Percentiles rank a stretch among this genome's conserved stretches.
Evolutionary conservation across 306 rosid species (phyloP).

Genomic region (Vigna trinervia): DNA sequence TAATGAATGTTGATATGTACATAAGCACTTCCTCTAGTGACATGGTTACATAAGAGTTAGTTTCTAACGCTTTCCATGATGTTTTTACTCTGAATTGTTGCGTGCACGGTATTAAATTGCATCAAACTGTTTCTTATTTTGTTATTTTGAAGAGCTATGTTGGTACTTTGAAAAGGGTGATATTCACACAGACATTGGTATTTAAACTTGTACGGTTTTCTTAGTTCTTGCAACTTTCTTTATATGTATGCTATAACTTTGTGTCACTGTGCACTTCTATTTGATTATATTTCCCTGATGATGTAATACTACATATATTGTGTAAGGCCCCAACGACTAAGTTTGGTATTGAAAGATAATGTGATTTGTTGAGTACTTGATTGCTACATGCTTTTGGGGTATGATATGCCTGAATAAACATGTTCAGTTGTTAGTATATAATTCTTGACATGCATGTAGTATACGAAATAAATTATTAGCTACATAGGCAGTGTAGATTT

Average conservation of each 20-base stretch:
- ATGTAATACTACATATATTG: not conserved
- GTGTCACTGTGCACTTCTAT: slow-evolving; percentile 9
- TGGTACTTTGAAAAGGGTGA: not conserved
- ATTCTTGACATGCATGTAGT: not conserved
- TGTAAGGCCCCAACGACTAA: not conserved
- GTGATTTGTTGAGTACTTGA: not conserved
- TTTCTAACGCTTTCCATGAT: slow-evolving; percentile 9
- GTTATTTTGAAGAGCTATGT: not conserved
- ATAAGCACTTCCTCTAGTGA: slow-evolving; percentile 16
- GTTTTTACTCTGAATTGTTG: not conserved
- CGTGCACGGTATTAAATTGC: slow-evolving; percentile 9
- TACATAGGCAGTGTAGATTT: not conserved
- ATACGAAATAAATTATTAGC: too few species aligned
- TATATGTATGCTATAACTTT: not conserved
- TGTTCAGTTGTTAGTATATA: not conserved
- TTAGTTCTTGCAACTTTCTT: slow-evolving; percentile 5
- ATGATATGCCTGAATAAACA: slow-evolving; percentile 69
- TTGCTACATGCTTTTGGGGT: slow-evolving; percentile 48
- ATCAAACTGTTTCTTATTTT: not conserved
- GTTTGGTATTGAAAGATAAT: not conserved
- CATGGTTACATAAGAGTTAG: slow-evolving; percentile 2
- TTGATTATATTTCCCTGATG: not conserved
- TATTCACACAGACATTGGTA: not conserved
- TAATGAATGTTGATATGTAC: slow-evolving; percentile 15
- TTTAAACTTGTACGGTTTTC: slow-evolving; percentile 3